Evolutionary conservation across 2,329 filamentous ascomycete genomes (phyloP), one percentile per base, ranked within the genome.

Genomic region (Xylariaceae sp.): DNA sequence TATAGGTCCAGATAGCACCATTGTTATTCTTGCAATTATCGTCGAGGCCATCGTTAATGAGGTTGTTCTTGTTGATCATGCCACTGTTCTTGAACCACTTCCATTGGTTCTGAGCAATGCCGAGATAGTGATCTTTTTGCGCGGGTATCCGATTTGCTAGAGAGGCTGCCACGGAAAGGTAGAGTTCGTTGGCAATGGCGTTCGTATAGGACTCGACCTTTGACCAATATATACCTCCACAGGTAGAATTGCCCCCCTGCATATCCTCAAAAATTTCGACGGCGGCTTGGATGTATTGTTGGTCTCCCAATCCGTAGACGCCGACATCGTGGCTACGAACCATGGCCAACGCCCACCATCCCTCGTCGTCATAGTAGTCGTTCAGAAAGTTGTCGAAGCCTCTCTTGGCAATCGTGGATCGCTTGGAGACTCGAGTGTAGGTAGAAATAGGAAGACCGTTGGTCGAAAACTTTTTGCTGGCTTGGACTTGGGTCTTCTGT

Each of bases 321-420:
- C 54, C 53, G 17, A 74, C 58, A 55, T 81, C 78, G 53, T 70
- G 77, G 4, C 71, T 65, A 31, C 72, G 67, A 43, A 81, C 73
- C 67, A 74, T 51, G 12, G 69, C 78, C 38, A 81, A 64, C 3
- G 72, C 78, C 79, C 79, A 83, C 78, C 78, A 82, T 26, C 78
- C 71, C 57, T 79, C 74, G 54, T 82, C 78, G 51, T 82, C 78
- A 51, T 79, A 81, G 50, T 66, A 80, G 33, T 72, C 66, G 51
- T 80, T 76, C 37, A 76, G 57, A 58, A 78, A 80, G 31, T 66
- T 64, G 16, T 64, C 54, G 49, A 64, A 71, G 11, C 67, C 67
- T 24, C 60, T 52, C 37, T 53, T 47, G 7, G 36, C 38, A 34
- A 64, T 42, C 24, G 47, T 46, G 18, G 47, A 42, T 13, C 48